Evolutionary conservation across 208 protist genomes (phyloP), one percentile per base, ranked within the genome.

Genomic region (Crithidia brevicula): DNA sequence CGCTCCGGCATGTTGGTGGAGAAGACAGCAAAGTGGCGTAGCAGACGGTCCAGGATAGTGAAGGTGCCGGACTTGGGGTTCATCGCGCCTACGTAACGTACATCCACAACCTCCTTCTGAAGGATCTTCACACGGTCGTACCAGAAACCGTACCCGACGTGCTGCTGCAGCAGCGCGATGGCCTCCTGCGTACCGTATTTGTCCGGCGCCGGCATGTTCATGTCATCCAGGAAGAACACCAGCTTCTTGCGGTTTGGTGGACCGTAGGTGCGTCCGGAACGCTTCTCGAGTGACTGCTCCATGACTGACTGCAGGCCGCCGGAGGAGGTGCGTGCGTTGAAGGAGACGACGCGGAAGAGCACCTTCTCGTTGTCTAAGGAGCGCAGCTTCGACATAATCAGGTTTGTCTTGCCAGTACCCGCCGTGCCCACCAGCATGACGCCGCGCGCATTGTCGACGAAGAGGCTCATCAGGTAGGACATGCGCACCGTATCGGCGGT

Each of bases 61-160:
- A 99, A 99, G 46, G 98, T 99, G 75, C 98, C 98, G 13, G 97
- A 96, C 75, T 98, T 99, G 25, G 98, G 98, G 78, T 99, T 99
- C 97, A 99, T 99, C 49, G 96, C 91, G 38, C 95, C 94, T 27
- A 99, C 84, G 72, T 98, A 99, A 63, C 98, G 95, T 27, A 96
- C 76, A 67, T 99, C 97, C 30, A 95, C 84, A 50, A 99, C 89
- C 67, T 98, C 93, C 82, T 99, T 99, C 47, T 95, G 88, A 20
- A 97, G 49, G 73, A 93, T 95, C 91, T 99, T 92, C 33, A 98
- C 82, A 36, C 98, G 85, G 81, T 99, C 98, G 77, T 99, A 99
- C 96, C 98, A 99, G 85, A 97, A 97, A 45, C 94, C 89, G 73
- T 99, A 99, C 65, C 98, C 97, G 34, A 99, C 83, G 80, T 99